These are phyloP conservation scores for Ceratocystis huliohia DNA, from an alignment of 2,329 filamentous ascomycete species.

Conservation along the genomic window DNA sequence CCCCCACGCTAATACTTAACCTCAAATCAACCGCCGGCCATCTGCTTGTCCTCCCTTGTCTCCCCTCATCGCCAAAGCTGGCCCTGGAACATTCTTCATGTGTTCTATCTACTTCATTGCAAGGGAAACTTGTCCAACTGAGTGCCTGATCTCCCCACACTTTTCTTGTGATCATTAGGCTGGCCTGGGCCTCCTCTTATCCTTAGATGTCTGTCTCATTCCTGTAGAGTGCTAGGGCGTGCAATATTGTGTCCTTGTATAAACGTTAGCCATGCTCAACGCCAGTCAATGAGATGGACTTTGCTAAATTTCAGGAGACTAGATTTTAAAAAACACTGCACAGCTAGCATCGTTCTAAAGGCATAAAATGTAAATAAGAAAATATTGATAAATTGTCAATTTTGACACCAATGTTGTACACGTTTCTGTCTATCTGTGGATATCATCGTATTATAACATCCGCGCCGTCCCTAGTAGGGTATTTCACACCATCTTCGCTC, in stretches of 20 bases:
- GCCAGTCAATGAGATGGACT: too few species aligned
- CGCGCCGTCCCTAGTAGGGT: constrained; percentile 11
- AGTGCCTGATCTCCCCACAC: neutral
- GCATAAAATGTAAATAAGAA: neutral
- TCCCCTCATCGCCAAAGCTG: neutral
- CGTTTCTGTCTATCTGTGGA: constrained; percentile 21
- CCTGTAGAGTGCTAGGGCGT: neutral
- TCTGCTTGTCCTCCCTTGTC: neutral
- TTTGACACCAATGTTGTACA: constrained; percentile 20
- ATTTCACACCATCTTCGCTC: neutral
- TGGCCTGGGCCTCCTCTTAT: neutral
- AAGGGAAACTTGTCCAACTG: neutral
- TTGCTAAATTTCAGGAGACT: too few species aligned
- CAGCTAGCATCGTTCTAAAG: too few species aligned
- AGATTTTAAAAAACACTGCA: too few species aligned
- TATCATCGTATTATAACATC: constrained; percentile 22
- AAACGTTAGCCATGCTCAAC: neutral
- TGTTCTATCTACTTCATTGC: neutral
- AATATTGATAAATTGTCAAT: constrained; percentile 9
- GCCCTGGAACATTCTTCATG: neutral
- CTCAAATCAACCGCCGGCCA: neutral
- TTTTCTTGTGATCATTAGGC: neutral
- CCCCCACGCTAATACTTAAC: neutral
- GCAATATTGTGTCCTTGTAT: neutral
- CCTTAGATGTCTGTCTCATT: neutral